Percentiles rank a stretch among this genome's conserved stretches.
phyloP scores from a whole-genome alignment of 495 filamentous ascomycete genomes.

The Hyaloscypha hepaticicola region DNA sequence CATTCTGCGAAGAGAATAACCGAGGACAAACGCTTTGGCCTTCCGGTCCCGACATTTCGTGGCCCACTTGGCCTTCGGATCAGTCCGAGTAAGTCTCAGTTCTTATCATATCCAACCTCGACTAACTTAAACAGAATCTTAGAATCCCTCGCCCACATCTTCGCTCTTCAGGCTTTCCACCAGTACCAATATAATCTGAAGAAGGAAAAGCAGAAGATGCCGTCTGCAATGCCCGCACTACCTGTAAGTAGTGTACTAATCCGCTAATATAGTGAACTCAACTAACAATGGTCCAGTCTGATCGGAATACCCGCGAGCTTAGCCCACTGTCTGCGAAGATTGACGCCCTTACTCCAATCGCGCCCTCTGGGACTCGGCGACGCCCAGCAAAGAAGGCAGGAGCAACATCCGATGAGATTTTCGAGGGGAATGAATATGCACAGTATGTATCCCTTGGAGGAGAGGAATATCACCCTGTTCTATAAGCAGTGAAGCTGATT shows the following conservation, averaged over 20 bases:
- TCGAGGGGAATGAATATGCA: not conserved
- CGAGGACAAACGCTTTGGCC: constrained; percentile 6
- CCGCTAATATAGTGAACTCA: not conserved
- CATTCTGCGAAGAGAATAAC: not conserved
- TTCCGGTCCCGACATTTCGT: not conserved
- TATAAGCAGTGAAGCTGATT: not conserved
- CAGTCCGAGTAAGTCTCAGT: not conserved
- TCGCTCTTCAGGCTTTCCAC: constrained; percentile 13
- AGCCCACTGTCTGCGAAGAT: not conserved
- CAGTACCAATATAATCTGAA: not conserved
- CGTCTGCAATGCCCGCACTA: not conserved
- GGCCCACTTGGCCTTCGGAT: constrained; percentile 1
- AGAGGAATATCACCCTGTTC: no score
- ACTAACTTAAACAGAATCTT: constrained; percentile 6
- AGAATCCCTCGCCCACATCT: constrained; percentile 5
- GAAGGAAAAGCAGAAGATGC: not conserved
- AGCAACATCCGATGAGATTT: not conserved
- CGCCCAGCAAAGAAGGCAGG: constrained; percentile 7
- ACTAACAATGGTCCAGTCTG: not conserved
- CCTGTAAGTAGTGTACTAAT: not conserved
- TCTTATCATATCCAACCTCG: not conserved
- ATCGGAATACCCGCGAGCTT: not conserved
- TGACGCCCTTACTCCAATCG: not conserved
- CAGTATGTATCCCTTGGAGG: not conserved
- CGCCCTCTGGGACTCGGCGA: constrained; percentile 1